Percentiles rank a stretch among this genome's conserved stretches.
These are phyloP conservation scores for Abrus precatorius DNA, from an alignment of 306 rosid genomes.

Conservation along the genomic window DNA sequence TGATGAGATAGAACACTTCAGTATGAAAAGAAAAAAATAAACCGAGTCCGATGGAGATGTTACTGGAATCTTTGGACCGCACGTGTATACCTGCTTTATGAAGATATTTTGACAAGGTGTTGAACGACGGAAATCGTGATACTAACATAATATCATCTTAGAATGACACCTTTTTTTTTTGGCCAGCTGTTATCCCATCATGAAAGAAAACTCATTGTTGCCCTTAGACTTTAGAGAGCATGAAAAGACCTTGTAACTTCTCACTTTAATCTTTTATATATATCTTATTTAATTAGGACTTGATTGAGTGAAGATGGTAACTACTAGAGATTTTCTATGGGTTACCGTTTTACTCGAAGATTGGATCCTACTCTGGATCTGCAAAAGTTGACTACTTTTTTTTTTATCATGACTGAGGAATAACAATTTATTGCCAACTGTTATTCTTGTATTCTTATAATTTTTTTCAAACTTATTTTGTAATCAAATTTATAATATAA, in stretches of 20 bases:
- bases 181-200: constrained; percentile 48
- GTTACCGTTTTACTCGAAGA: constrained; percentile 17
- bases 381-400: constrained; percentile 31
- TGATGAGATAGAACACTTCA: constrained; percentile 44
- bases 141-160: constrained; percentile 42
- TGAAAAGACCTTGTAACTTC: constrained; percentile 46
- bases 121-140: constrained; percentile 50
- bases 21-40: constrained; percentile 46
- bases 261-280: neutral
- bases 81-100: constrained; percentile 54
- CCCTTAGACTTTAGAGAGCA: constrained; percentile 41
- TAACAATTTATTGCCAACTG: neutral
- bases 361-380: constrained; percentile 42
- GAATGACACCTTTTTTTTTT: constrained; percentile 47
- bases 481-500: too few relatives aligned
- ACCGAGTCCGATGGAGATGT: constrained; percentile 57
- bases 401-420: constrained; percentile 11
- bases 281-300: constrained; percentile 37
- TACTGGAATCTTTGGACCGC: constrained; percentile 61
- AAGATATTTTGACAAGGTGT: constrained; percentile 31
- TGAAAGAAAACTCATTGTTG: constrained; percentile 26
- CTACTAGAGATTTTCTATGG: constrained; percentile 24
- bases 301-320: constrained; percentile 40
- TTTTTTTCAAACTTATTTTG: too few relatives aligned
- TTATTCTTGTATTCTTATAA: neutral